Evolutionary conservation across 1,284 basidiomycete species (phyloP), one percentile per base, ranked within the genome.

Genomic region (Microbotryomycetes sp.): DNA sequence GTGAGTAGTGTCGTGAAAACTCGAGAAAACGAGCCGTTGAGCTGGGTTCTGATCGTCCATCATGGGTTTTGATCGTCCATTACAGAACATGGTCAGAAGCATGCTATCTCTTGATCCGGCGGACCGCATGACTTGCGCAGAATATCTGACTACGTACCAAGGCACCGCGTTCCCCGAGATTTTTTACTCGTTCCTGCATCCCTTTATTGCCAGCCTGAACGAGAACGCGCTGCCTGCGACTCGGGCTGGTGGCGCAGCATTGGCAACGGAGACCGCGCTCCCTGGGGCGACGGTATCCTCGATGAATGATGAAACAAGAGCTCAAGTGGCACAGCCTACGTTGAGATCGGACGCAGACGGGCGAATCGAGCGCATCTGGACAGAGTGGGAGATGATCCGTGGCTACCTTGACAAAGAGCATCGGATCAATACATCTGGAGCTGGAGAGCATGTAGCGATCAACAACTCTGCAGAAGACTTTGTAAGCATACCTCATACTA

Each of bases 171-270:
- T 98, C 68, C 92, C 94, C 0, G 88, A 93, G 71, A 85, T 84
- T 42, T 97, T 98, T 75, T 96, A 96, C 76, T 87, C 89, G 4
- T 97, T 94, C 76, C 80, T 98, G 23, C 88, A 94, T 75, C 88
- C 88, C 66, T 97, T 96, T 69, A 82, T 90, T 52, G 82, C 86
- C 0, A 86, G 89, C 2, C 80, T 90, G 66, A 88, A 62, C 49
- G 47, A 52, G 14, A 90, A 67, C 79, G 85, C 15, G 70, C 19
- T 19, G 36, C 23, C 29, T 22, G 31, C 54, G 14, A 51, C 52
- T 42, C 30, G 48, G 50, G 42, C 28, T 14, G 29, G 30, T 49
- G 30, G n/a, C 25, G 32, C 50, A 48, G 48, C 47, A 42, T 26
- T n/a, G n/a, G n/a, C n/a, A n/a, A n/a, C n/a, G n/a, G n/a, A n/a